A percentile compares a stretch with the other conserved stretches of the same genome.
Evolutionary conservation across 2,329 filamentous ascomycete species (phyloP).

Genomic region (Beauveria bassiana): DNA sequence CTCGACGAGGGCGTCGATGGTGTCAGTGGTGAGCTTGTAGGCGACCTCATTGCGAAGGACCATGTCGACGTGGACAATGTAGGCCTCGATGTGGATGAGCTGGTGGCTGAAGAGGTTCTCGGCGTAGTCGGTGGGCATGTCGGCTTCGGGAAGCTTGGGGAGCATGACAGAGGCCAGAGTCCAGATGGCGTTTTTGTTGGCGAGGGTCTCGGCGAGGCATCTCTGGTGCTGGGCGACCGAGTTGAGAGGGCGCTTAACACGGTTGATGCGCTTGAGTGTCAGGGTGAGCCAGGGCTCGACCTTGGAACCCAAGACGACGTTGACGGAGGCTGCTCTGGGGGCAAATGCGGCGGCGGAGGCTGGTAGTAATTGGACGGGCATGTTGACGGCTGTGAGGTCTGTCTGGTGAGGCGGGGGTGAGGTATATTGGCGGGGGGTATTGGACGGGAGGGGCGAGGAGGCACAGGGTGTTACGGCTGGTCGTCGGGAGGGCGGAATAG

Average conservation of each 20-base stretch:
- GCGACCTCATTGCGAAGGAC: slow-evolving; percentile 95
- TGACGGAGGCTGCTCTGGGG: slow-evolving; percentile 80
- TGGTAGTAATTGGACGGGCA: slow-evolving; percentile 90
- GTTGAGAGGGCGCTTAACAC: slow-evolving; percentile 93
- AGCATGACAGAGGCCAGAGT: slow-evolving; percentile 89
- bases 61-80: slow-evolving; percentile 99
- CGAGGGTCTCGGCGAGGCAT: slow-evolving; percentile 91
- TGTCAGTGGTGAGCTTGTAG: slow-evolving; percentile 92
- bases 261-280: slow-evolving; percentile 93
- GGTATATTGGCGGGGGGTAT: slow-evolving; percentile 17
- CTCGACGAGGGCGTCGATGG: slow-evolving; percentile 86
- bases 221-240: slow-evolving; percentile 91
- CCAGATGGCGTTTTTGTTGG: slow-evolving; percentile 87
- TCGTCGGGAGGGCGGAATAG: slow-evolving; percentile 1
- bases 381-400: slow-evolving; percentile 35
- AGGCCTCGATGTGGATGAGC: slow-evolving; percentile 88
- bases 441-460: slow-evolving; percentile 15
- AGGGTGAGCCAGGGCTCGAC: slow-evolving; percentile 95
- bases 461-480: slow-evolving; percentile 14
- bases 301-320: slow-evolving; percentile 86
- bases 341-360: slow-evolving; percentile 96
- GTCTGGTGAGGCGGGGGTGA: slow-evolving; percentile 6
- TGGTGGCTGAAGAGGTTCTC: slow-evolving; percentile 91
- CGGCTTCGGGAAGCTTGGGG: slow-evolving; percentile 77
- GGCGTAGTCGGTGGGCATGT: slow-evolving; percentile 74